These are phyloP conservation scores for Aureobasidium subglaciale DNA, from an alignment of 2,329 filamentous ascomycete genomes.

Conservation along the genomic window DNA sequence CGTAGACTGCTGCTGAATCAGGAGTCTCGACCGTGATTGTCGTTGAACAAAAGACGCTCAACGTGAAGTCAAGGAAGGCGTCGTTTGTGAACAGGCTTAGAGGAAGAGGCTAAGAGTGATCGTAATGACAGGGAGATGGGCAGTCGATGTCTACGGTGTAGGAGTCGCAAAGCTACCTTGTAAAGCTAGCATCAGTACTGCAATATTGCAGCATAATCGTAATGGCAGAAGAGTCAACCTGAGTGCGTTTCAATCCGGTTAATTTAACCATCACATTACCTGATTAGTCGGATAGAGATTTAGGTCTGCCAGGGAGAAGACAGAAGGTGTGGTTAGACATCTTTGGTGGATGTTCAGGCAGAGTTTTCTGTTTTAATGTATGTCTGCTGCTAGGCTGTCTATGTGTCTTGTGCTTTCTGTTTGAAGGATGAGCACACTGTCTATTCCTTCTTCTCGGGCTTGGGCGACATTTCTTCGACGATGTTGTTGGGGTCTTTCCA, in stretches of 20 bases:
- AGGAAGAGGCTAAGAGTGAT: not conserved
- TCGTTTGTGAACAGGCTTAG: not conserved
- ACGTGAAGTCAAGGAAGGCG: not conserved
- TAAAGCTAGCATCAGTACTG: not conserved
- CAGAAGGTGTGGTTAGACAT: too few relatives aligned
- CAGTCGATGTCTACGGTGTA: too few relatives aligned
- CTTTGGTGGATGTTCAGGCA: too few relatives aligned
- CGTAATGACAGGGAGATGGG: not conserved
- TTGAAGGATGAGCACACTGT: too few relatives aligned
- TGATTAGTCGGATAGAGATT: too few relatives aligned
- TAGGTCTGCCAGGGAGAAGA: too few relatives aligned
- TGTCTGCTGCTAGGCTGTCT: too few relatives aligned
- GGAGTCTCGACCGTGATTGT: not conserved
- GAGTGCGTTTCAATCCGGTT: too few relatives aligned
- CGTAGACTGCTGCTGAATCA: slow-evolving; percentile 3
- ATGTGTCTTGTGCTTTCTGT: not conserved
- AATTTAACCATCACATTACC: too few relatives aligned
- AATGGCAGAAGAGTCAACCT: not conserved
- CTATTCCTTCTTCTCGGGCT: slow-evolving; percentile 18
- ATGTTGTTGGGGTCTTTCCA: slow-evolving; percentile 59
- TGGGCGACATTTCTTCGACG: slow-evolving; percentile 47
- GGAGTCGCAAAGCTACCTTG: too few relatives aligned
- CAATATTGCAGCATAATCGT: not conserved
- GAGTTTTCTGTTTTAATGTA: too few relatives aligned
- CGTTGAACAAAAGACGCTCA: not conserved